Conservation (phyloP, 495 filamentous ascomycete genomes). For the Bacidia gigantensis region DNA sequence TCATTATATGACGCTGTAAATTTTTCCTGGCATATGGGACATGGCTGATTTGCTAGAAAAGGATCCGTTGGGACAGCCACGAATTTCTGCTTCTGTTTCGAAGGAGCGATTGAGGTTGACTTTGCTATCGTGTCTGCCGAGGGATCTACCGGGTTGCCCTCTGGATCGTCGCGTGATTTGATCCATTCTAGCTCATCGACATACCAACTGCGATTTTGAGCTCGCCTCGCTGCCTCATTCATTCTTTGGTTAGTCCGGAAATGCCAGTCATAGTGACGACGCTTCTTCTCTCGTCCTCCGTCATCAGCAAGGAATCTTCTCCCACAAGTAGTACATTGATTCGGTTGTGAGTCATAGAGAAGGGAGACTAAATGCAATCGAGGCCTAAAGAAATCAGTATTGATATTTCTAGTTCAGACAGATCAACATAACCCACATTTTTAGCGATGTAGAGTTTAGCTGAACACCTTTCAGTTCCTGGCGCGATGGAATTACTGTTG, state of each 20-base stretch:
- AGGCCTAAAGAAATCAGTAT: constrained; percentile 40
- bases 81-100: constrained; percentile 44
- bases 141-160: constrained; percentile 31
- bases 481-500: constrained; percentile 9
- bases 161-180: constrained; percentile 59
- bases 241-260: constrained; percentile 86
- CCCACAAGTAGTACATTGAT: constrained; percentile 82
- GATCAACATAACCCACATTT: constrained; percentile 45
- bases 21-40: constrained; percentile 89
- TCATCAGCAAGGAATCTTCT: constrained; percentile 67
- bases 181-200: constrained; percentile 93
- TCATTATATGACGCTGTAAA: constrained; percentile 83
- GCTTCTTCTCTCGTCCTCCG: constrained; percentile 69
- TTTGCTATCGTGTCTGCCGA: constrained; percentile 25
- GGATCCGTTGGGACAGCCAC: constrained; percentile 65
- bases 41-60: constrained; percentile 52
- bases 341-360: constrained; percentile 66
- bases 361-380: constrained; percentile 56
- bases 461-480: constrained; percentile 40
- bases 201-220: constrained; percentile 84
- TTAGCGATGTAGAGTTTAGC: constrained; percentile 59
- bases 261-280: constrained; percentile 95
- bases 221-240: constrained; percentile 64
- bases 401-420: not conserved
- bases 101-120: constrained; percentile 23